These are phyloP conservation scores for Erigeron canadensis DNA, from an alignment of 129 eudicot genomes.

Conservation along the genomic window DNA sequence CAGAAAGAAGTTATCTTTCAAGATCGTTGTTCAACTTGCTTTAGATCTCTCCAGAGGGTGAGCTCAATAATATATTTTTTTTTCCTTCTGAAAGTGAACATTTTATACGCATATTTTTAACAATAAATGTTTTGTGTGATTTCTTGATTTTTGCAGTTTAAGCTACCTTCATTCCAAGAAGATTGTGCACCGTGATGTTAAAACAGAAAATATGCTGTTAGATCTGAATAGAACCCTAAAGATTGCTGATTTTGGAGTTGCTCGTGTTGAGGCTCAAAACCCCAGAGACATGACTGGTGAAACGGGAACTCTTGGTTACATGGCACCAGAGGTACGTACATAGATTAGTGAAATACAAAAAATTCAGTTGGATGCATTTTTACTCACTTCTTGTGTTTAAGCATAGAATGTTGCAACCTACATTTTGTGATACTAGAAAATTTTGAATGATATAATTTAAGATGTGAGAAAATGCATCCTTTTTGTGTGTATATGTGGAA, in stretches of 20 bases:
- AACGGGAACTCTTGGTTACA: conserved; percentile 55
- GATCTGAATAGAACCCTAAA: conserved; percentile 39
- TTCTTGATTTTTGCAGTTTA: conserved; percentile 30
- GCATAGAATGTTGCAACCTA: no score
- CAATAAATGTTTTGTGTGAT: not conserved
- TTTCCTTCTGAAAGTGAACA: not conserved
- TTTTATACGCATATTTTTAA: conserved; percentile 11
- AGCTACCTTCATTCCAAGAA: conserved; percentile 43
- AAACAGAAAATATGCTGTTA: conserved; percentile 45
- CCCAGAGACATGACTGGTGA: conserved; percentile 53
- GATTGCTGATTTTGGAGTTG: conserved; percentile 57
- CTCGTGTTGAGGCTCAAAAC: conserved; percentile 54
- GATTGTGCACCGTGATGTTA: conserved; percentile 44
- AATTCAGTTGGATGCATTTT: not conserved
- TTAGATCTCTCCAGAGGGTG: conserved; percentile 46
- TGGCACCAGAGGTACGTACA: conserved; percentile 54
- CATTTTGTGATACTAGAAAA: not conserved
- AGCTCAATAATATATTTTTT: not conserved
- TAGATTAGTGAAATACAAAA: not conserved
- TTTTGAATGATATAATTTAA: not conserved
- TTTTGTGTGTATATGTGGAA: not conserved
- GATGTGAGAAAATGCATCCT: not conserved
- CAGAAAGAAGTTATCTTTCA: conserved; percentile 42
- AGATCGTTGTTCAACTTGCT: conserved; percentile 43
- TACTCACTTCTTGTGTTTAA: not conserved